Conservation (phyloP, 768 basidiomycete species). For the Calocybe indica region DNA sequence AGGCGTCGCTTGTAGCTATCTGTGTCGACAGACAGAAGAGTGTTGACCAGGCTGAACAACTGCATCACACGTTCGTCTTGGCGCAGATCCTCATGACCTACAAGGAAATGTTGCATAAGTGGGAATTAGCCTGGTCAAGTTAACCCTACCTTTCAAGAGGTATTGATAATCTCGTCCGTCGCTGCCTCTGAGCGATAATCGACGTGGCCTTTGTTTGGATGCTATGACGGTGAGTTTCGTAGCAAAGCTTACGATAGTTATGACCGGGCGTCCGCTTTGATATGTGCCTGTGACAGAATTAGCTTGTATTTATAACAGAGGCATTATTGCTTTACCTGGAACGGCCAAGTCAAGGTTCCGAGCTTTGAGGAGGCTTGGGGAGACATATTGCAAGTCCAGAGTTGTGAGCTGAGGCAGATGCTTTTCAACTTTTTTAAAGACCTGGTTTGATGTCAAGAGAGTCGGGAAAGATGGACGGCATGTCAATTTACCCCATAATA, state of each 20-base stretch:
- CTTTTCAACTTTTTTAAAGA: constrained; percentile 96
- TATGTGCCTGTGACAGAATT: constrained; percentile 64
- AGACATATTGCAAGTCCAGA: constrained; percentile 95
- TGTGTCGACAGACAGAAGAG: constrained; percentile 85
- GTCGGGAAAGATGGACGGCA: not conserved
- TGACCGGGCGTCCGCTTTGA: constrained; percentile 77
- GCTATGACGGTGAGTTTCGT: constrained; percentile 90
- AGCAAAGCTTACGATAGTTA: constrained; percentile 79
- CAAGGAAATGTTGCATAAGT: not conserved
- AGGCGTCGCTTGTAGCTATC: constrained; percentile 94
- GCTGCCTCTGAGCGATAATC: constrained; percentile 78
- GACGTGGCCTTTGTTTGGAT: constrained; percentile 94
- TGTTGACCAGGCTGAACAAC: constrained; percentile 95
- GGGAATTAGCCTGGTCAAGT: not conserved
- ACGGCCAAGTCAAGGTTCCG: constrained; percentile 92
- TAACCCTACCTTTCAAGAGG: constrained; percentile 70
- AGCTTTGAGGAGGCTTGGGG: constrained; percentile 84
- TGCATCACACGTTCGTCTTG: constrained; percentile 99
- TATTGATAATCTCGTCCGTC: constrained; percentile 95
- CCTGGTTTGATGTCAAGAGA: constrained; percentile 34
- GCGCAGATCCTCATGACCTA: constrained; percentile 96
- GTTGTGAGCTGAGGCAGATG: constrained; percentile 84
- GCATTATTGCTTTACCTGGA: constrained; percentile 53
- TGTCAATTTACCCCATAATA: constrained; percentile 74
- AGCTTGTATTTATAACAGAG: not conserved